Evolutionary conservation across 2,329 filamentous ascomycete species (phyloP), one percentile per base, ranked within the genome.

Genomic region (Arthroderma sp.): DNA sequence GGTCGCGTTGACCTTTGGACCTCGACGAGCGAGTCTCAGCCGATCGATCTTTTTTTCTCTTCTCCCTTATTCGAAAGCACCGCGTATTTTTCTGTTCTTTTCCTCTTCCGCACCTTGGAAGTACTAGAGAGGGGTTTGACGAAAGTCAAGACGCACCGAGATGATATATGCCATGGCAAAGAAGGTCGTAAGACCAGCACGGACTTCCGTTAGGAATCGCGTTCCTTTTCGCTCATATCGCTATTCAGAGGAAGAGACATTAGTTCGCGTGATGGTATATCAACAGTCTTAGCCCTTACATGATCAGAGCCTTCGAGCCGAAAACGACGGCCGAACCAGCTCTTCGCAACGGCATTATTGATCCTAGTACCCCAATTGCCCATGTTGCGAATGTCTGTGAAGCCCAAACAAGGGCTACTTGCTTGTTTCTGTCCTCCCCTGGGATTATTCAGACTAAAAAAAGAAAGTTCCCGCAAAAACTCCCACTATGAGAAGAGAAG

Each of bases 141-240:
- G 7, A 9, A 32, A n/a, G 5, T 40, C 22, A 39, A 77, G 76
- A 54, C 81, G 80, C 66, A 74, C 72, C 54, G 75, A 75, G 60
- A 84, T 83, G 65, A 87, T 86, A 59, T 88, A 89, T 9, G 83
- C 82, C 84, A 87, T 86, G 3, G 82, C 83, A 44, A 82, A 80
- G 58, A 84, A 84, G 2, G 83, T 87, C 28, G 85, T 84, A 33
- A 93, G 66, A 40, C 86, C 86, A 48, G 83, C 86, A 50, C 86
- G 81, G 44, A 93, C 70, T 66, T 94, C 86, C 40, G 86, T 93
- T 56, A 85, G 78, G 68, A 93, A 93, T 54, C 74, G 73, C 30
- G 84, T 82, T 22, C 80, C 80, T 58, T 84, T 82, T 43, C 84
- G 78, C 62, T 85, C 80, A 54, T 71, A 75, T 51, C 73, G 75